Conservation (phyloP, 441 rosid species). For the Flueggea neowawraea region DNA sequence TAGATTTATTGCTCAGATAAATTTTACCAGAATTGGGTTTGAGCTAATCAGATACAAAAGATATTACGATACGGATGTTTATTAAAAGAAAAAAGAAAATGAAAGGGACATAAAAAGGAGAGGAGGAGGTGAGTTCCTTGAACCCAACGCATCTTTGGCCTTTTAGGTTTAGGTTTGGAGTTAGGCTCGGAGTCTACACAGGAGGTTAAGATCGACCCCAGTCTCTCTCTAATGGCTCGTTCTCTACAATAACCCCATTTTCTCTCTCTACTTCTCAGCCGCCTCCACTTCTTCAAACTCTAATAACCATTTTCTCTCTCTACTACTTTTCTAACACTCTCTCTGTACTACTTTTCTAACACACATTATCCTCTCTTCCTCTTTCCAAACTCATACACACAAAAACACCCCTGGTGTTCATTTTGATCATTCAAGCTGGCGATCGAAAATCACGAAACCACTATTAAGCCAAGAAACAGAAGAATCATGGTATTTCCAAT, state of each 20-base stretch:
- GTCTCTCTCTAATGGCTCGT: slow-evolving; percentile 12
- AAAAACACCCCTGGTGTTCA: background rate
- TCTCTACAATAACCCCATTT: slow-evolving; percentile 5
- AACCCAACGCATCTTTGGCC: slow-evolving; percentile 49
- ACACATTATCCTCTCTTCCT: slow-evolving; percentile 1
- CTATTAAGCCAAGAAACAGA: slow-evolving; percentile 75
- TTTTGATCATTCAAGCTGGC: slow-evolving; percentile 54
- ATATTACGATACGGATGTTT: too few species aligned
- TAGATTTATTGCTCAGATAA: too few species aligned
- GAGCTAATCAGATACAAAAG: too few species aligned
- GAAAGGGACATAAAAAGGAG: slow-evolving; percentile 41
- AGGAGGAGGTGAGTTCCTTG: slow-evolving; percentile 63
- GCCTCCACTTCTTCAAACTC: background rate
- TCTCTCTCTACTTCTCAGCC: background rate
- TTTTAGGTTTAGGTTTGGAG: slow-evolving; percentile 34
- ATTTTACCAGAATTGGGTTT: too few species aligned
- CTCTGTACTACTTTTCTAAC: background rate
- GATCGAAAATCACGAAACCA: slow-evolving; percentile 79
- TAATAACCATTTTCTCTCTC: background rate
- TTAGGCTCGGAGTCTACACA: too few species aligned
- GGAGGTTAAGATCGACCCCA: too few species aligned
- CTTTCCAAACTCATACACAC: background rate
- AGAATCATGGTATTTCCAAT: slow-evolving; percentile 67
- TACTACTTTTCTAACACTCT: too few species aligned
- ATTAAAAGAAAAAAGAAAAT: too few species aligned